A percentile compares a stretch with the other conserved stretches of the same genome.
These are phyloP conservation scores for Graphiopsis chlorocephala DNA, from an alignment of 2,329 filamentous ascomycete genomes.

Conservation along the genomic window DNA sequence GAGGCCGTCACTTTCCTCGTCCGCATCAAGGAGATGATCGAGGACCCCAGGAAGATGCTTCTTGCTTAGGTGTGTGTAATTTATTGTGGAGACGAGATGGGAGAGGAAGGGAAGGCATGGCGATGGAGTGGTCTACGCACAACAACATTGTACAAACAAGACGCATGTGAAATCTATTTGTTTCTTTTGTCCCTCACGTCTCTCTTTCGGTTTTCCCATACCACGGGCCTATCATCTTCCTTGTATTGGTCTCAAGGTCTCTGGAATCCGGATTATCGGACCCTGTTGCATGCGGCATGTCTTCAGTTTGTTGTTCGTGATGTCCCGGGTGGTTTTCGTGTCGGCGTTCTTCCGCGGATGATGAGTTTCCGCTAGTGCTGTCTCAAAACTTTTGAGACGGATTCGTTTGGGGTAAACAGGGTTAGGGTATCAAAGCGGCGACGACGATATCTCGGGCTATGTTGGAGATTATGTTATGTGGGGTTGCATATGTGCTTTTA, in stretches of 20 bases:
- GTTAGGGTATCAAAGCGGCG: neutral
- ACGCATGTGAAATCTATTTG: neutral
- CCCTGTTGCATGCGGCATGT: neutral
- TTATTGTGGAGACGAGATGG: neutral
- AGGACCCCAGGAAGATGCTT: conserved; percentile 91
- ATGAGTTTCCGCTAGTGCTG: neutral
- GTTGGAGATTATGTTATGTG: neutral
- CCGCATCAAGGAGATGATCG: conserved; percentile 96
- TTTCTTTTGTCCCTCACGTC: neutral
- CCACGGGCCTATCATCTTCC: neutral
- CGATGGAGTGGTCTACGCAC: too few relatives aligned
- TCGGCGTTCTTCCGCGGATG: neutral
- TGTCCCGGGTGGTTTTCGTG: neutral
- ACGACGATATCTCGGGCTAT: neutral
- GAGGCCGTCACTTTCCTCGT: conserved; percentile 96
- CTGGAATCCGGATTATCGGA: neutral
- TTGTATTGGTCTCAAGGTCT: neutral
- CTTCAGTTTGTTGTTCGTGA: neutral
- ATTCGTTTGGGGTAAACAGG: neutral
- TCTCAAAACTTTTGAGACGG: neutral
- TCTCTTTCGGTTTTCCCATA: neutral
- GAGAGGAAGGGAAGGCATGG: neutral
- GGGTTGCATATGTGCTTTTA: neutral
- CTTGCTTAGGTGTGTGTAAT: conserved; percentile 40
- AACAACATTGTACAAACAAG: conserved; percentile 1